These are phyloP conservation scores for Taxillus chinensis DNA, from an alignment of 164 flowering plant genomes.

Conservation along the genomic window DNA sequence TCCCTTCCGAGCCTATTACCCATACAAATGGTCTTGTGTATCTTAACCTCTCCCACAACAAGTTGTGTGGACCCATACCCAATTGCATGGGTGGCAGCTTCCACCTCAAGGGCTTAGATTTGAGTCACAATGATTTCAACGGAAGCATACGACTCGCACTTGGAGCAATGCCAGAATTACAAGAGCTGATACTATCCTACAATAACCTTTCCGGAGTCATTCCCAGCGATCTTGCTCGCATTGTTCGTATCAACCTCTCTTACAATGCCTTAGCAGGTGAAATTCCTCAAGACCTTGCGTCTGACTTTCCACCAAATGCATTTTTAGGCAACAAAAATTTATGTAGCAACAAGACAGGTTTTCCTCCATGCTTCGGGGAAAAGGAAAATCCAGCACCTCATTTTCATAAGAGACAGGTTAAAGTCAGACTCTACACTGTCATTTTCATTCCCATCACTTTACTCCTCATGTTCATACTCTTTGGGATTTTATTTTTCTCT, in stretches of 20 bases:
- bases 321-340: not conserved
- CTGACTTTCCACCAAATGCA: not conserved
- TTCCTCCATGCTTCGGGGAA: not conserved
- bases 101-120: not conserved
- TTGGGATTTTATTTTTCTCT: not conserved
- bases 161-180: not conserved
- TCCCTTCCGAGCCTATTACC: too few relatives aligned
- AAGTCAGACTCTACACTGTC: not conserved
- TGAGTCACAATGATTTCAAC: not conserved
- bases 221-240: not conserved
- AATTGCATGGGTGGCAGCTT: too few relatives aligned
- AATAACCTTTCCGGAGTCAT: not conserved
- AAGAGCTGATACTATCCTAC: not conserved
- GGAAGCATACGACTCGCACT: not conserved
- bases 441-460: not conserved
- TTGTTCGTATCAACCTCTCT: not conserved
- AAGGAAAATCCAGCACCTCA: too few relatives aligned
- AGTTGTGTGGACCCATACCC: too few relatives aligned
- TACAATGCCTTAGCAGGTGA: not conserved
- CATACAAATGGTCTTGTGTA: too few relatives aligned
- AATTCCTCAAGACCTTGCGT: not conserved
- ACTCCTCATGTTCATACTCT: not conserved
- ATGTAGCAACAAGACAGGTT: not conserved
- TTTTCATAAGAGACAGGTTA: not conserved
- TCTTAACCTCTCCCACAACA: too few relatives aligned